Percentiles rank a stretch among this genome's conserved stretches.
Conservation (phyloP, 106 monocot species). For the Alisma plantagoaquatica region DNA sequence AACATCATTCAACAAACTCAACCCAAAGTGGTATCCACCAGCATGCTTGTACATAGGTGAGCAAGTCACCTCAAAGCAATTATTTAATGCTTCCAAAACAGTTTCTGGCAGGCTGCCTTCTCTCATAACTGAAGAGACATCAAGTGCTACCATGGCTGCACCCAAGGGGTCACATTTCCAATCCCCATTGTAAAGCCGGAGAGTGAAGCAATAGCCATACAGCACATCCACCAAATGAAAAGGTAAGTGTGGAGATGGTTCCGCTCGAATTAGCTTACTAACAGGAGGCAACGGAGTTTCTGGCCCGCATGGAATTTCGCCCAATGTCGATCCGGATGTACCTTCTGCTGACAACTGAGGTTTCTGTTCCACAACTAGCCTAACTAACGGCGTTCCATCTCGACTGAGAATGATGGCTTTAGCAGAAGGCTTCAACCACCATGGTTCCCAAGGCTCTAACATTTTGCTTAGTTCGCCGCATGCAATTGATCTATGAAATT, state of each 20-base stretch:
- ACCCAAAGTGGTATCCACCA: constrained; percentile 57
- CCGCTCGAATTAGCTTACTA: no score
- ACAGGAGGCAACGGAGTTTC: no score
- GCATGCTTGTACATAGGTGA: constrained; percentile 43
- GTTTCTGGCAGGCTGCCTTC: constrained; percentile 48
- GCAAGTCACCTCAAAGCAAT: constrained; percentile 74
- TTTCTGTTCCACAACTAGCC: constrained; percentile 19
- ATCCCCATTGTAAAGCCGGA: constrained; percentile 86
- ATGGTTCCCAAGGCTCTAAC: constrained; percentile 90
- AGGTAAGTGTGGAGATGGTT: constrained; percentile 41
- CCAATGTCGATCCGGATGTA: no score
- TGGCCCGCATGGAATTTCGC: no score
- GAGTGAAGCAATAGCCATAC: constrained; percentile 87
- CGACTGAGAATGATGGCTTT: constrained; percentile 43
- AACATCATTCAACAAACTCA: constrained; percentile 67
- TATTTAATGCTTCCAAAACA: constrained; percentile 40
- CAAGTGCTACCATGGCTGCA: constrained; percentile 45
- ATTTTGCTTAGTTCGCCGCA: constrained; percentile 86
- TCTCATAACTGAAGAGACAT: constrained; percentile 50
- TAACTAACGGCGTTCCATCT: constrained; percentile 62
- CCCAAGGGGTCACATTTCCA: constrained; percentile 77
- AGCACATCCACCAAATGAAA: constrained; percentile 85
- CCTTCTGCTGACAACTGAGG: background rate
- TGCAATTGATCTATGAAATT: constrained; percentile 52
- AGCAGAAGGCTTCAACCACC: constrained; percentile 77